Base-by-base conservation (phyloP, 148 eudicot species). In the Cornus controversa region DNA sequence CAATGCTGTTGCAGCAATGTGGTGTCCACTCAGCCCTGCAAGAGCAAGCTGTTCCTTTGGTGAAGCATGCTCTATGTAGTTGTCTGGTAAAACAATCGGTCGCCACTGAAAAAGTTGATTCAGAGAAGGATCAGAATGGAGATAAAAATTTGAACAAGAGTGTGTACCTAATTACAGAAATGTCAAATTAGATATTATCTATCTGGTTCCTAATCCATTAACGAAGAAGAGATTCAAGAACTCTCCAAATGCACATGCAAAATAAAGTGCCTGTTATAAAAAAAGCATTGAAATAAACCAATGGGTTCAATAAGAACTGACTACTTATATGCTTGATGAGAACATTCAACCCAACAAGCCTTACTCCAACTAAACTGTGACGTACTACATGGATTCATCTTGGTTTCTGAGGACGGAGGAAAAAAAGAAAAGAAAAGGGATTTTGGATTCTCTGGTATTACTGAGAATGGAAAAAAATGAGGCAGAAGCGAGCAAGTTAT, bases 1-100 rank as follows among this genome's bases (percentile, higher is more conserved):
- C 79, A 94, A 77, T 14, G 90, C 92, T 4, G 98, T 94, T 6
- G 98, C 98, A 70, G 98, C 98, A 74, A 94, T 94, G 84, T 94
- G 98, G 79, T 94, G 91, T 13, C 97, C 88, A 1, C 85, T 88
- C 74, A 94, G 84, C 69, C 98, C 98, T 6, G 98, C 98, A 54
- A 71, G 81, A 37, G 86, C 83, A 67, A 92, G 92, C 74, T 94
- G 98, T 58, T 92, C 98, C 45, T 80, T 86, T 24, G 91, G 91
- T 20, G 91, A 86, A 23, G 91, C 97, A 6, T 86, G 87, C 81
- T 94, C 98, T 8, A 94, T 91, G 82, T 94, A 94, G 74, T 76
- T 87, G 83, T 94, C 97, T 0, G 98, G 98, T 76, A 94, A 77
- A 25, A 90, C 91, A 74, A 94, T 89, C 5, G 98, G 98, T 70